Conservation (phyloP, 2,329 filamentous ascomycete species). For the Camptophora hylomeconis region DNA sequence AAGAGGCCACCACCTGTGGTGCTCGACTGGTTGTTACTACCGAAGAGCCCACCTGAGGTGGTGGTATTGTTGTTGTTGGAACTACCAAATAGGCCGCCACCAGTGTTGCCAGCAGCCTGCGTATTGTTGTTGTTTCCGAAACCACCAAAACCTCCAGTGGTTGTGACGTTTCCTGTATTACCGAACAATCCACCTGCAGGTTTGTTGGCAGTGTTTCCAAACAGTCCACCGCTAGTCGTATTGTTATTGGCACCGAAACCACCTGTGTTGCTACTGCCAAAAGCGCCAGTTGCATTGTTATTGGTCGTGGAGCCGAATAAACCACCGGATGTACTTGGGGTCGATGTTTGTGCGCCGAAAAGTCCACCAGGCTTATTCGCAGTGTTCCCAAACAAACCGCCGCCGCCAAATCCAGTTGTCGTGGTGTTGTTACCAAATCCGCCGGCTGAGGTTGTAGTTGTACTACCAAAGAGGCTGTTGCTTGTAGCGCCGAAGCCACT, state of each 20-base stretch:
- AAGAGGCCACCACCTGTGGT: constrained; percentile 29
- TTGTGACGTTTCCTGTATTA: constrained; percentile 19
- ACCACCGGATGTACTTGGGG: constrained; percentile 22
- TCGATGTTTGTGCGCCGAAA: constrained; percentile 15
- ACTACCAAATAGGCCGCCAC: constrained; percentile 22
- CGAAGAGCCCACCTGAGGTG: constrained; percentile 34
- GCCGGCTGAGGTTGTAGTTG: constrained; percentile 22
- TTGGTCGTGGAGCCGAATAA: constrained; percentile 28
- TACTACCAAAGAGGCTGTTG: constrained; percentile 23
- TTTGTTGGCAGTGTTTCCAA: constrained; percentile 29
- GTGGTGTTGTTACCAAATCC: constrained; percentile 24
- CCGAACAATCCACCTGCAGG: constrained; percentile 17
- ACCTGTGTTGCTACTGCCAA: constrained; percentile 30
- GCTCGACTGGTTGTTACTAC: constrained; percentile 23
- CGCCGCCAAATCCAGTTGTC: constrained; percentile 18
- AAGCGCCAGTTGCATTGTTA: constrained; percentile 27
- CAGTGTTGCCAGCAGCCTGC: constrained; percentile 22
- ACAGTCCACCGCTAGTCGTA: constrained; percentile 26
- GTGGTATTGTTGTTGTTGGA: constrained; percentile 16
- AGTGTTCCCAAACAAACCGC: constrained; percentile 32
- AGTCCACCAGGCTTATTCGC: constrained; percentile 17
- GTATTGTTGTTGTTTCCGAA: constrained; percentile 32
- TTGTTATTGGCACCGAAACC: constrained; percentile 16
- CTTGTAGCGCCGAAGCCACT: constrained; percentile 15
- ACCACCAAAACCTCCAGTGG: constrained; percentile 21